phyloP scores from a whole-genome alignment of 148 eudicot species.

The Vaccinium corymbosum region DNA sequence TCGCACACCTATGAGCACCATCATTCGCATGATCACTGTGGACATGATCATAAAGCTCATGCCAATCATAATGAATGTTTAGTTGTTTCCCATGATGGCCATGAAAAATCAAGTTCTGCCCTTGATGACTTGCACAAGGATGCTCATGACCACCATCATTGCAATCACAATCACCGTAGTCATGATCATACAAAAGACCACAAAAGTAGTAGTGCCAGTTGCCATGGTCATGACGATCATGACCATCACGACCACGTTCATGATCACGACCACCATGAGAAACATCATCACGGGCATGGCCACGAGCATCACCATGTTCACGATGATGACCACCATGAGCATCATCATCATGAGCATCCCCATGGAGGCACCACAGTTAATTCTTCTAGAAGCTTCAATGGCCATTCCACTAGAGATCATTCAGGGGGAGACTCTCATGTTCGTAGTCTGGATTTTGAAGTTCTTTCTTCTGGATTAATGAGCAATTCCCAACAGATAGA shows the following conservation, averaged over 20 bases:
- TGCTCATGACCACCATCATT: conserved; percentile 23
- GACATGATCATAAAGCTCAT: conserved; percentile 31
- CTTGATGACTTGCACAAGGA: conserved; percentile 9
- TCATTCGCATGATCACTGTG: conserved; percentile 20
- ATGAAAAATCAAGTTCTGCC: conserved; percentile 15
- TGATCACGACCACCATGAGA: conserved; percentile 20
- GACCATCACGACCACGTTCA: background rate
- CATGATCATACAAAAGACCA: conserved; percentile 9
- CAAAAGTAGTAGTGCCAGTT: background rate
- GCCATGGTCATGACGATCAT: conserved; percentile 14
- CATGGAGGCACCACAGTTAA: conserved; percentile 16
- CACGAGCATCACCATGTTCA: conserved; percentile 8
- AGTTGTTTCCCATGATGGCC: conserved; percentile 24
- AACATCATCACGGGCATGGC: conserved; percentile 22
- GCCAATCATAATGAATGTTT: conserved; percentile 23
- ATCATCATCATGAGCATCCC: conserved; percentile 24
- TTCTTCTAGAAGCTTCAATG: background rate
- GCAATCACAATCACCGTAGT: conserved; percentile 22
- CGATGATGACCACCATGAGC: background rate
- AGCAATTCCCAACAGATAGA: conserved; percentile 5
- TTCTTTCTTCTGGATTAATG: conserved; percentile 7
- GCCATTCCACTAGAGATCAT: background rate
- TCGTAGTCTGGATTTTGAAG: conserved; percentile 16
- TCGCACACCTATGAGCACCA: conserved; percentile 1
- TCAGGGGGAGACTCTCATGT: conserved; percentile 13